Base-by-base conservation (phyloP, 2,329 filamentous ascomycete species). In the Thermoascus crustaceus region DNA sequence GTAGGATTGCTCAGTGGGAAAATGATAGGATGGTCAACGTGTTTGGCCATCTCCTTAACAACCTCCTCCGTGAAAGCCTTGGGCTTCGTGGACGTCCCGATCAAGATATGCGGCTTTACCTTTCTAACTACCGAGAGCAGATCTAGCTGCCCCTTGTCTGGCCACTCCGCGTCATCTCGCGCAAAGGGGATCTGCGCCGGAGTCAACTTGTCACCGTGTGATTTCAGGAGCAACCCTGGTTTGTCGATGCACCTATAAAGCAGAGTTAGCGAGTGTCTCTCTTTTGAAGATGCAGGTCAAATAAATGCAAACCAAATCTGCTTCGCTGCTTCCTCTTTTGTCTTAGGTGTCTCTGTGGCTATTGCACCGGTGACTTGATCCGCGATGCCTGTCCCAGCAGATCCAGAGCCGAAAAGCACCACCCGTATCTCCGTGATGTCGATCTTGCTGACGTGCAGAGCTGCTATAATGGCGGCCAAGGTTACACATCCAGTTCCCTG, bases 401-500 rank as follows among this genome's bases (percentile, higher is more conserved):
- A 84, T 0, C 86, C 87, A 0, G 85, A 73, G 2, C 87, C 87
- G 43, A 88, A 94, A 21, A 89, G 64, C 0, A 93, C 72, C 38
- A 91, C 69, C 19, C 80, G 73, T 9, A 84, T 60, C 39, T 93
- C 84, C 6, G 67, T 61, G 25, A 93, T 66, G 34, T 80, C 75
- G 35, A 80, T 63, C 2, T 76, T 70, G 41, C 71, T 78, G 5
- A 89, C 78, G 40, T 84, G 76, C 5, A 88, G 66, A 0, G 76
- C 86, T 0, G 85, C 77, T 66, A 85, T 78, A 43, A 94, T 80
- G 1, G 82, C 86, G 0, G 86, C 86, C 0, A 94, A 71, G 0
- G 87, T 89, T 1, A 94, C 85, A 40, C 84, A 89, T 0, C 86
- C 87, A 0, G 87, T 94, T 1, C 86, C 87, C 57, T 94, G 86